A percentile compares a stretch with the other conserved stretches of the same genome.
These are phyloP conservation scores for Leccinum sublutescens DNA, from an alignment of 768 basidiomycete genomes.

Conservation along the genomic window DNA sequence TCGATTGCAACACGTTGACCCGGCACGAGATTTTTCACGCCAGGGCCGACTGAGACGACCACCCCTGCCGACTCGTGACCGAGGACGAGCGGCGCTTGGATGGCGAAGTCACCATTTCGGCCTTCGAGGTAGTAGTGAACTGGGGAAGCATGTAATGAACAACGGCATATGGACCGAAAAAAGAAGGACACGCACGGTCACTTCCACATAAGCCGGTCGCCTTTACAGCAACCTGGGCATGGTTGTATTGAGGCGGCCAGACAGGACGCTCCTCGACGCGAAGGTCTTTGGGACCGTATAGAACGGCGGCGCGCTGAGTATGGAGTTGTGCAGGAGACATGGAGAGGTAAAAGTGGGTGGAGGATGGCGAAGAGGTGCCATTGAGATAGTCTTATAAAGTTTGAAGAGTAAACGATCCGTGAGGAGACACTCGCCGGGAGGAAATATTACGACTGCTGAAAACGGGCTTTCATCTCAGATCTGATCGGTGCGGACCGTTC, in stretches of 20 bases:
- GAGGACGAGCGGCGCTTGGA: conserved; percentile 83
- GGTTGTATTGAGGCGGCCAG: conserved; percentile 67
- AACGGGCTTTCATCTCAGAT: conserved; percentile 18
- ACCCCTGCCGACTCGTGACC: conserved; percentile 94
- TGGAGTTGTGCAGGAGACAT: conserved; percentile 52
- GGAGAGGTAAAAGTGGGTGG: conserved; percentile 17
- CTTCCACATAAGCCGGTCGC: conserved; percentile 91
- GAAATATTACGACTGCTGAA: conserved; percentile 24
- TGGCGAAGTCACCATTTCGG: conserved; percentile 88
- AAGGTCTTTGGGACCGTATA: conserved; percentile 82
- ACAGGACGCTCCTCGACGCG: conserved; percentile 71
- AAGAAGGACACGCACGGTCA: conserved; percentile 52
- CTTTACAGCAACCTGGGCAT: conserved; percentile 77
- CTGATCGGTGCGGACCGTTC: conserved; percentile 31
- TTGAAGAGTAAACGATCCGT: conserved; percentile 31
- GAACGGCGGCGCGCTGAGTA: conserved; percentile 70
- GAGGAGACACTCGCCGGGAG: conserved; percentile 20
- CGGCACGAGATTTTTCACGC: conserved; percentile 57
- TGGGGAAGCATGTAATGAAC: conserved; percentile 29
- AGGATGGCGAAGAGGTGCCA: conserved; percentile 25
- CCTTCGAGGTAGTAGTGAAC: conserved; percentile 92
- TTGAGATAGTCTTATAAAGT: conserved; percentile 34
- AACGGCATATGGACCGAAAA: neutral
- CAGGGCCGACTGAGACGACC: conserved; percentile 78
- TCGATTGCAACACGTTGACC: conserved; percentile 94